Conservation (phyloP, 129 eudicot species). For the Dittrichia graveolens region DNA sequence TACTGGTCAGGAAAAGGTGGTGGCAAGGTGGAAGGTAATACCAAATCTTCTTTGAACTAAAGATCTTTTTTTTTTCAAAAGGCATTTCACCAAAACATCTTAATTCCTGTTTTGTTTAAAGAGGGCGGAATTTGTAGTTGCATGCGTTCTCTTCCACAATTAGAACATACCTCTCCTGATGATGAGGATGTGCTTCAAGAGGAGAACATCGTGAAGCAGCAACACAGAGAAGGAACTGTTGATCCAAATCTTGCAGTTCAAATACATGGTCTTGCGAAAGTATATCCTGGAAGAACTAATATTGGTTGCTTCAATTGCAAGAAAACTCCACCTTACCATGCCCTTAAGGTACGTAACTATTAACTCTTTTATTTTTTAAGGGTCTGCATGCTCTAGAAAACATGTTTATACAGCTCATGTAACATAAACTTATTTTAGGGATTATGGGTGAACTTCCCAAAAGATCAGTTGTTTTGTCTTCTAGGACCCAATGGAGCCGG, state of each 20-base stretch:
- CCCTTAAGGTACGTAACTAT: conserved; percentile 62
- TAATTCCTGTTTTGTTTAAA: conserved; percentile 32
- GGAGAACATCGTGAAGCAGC: conserved; percentile 77
- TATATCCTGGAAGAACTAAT: conserved; percentile 65
- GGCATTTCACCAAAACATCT: not conserved
- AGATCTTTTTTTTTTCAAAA: too few species aligned
- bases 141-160: conserved; percentile 51
- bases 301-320: conserved; percentile 73
- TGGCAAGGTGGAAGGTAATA: conserved; percentile 60
- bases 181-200: conserved; percentile 91
- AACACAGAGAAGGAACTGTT: conserved; percentile 49
- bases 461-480: conserved; percentile 93
- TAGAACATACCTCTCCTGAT: conserved; percentile 54
- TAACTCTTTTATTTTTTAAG: not conserved
- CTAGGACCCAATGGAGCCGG: conserved; percentile 99
- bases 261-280: conserved; percentile 80
- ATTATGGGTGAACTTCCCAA: conserved; percentile 78
- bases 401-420: conserved; percentile 11
- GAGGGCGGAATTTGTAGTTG: conserved; percentile 83
- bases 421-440: conserved; percentile 55
- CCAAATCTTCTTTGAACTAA: too few species aligned
- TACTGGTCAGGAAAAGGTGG: conserved; percentile 95
- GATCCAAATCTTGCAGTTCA: conserved; percentile 84
- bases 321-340: conserved; percentile 76
- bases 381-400: not conserved